Evolutionary conservation across 331 rosid species (phyloP), one percentile per base, ranked within the genome.

Genomic region (Cucumis variabilis): DNA sequence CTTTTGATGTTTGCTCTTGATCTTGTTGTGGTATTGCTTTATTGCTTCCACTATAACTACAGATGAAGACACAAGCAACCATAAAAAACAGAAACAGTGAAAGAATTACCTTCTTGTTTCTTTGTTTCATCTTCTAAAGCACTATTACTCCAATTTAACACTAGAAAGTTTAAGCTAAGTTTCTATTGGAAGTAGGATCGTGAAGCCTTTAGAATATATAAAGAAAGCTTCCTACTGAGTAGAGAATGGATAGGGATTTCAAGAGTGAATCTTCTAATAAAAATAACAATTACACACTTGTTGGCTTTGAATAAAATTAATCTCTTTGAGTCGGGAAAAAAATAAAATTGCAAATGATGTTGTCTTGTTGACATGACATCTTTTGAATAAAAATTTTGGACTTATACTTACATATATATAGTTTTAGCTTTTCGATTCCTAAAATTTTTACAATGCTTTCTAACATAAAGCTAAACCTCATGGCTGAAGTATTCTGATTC

Each of bases 1-100:
- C 80, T 92, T 93, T 65, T 90, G 92, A 84, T 86, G 90, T 89
- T 93, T 93, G 88, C 24, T 80, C 89, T 83, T 92, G 37, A 33
- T 33, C 90, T 86, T 91, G 87, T 0, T 85, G 83, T 89, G 93
- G 53, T 89, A 25, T 23, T 65, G 88, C 89, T 92, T 94, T 86
- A 3, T 1, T 33, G 37, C 37, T 33, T 33, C 3, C 73, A 92
- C 97, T 72, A 90, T 87, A 84, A 87, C 58, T 6, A 65, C 25
- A n/a, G 89, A 90, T 87, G 85, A 92, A 66, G 95, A 89, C 84
- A 89, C 63, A 53, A 88, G 81, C 71, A 89, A 89, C 77, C 71
- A 91, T 76, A 33, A 94, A 85, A 8, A 90, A 58, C 27, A 93
- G 13, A 73, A 87, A 82, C 87, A 90, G n/a, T 63, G 92, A 87